These are phyloP conservation scores for Chaetomium sp. DNA, from an alignment of 2,329 filamentous ascomycete genomes.

Conservation along the genomic window DNA sequence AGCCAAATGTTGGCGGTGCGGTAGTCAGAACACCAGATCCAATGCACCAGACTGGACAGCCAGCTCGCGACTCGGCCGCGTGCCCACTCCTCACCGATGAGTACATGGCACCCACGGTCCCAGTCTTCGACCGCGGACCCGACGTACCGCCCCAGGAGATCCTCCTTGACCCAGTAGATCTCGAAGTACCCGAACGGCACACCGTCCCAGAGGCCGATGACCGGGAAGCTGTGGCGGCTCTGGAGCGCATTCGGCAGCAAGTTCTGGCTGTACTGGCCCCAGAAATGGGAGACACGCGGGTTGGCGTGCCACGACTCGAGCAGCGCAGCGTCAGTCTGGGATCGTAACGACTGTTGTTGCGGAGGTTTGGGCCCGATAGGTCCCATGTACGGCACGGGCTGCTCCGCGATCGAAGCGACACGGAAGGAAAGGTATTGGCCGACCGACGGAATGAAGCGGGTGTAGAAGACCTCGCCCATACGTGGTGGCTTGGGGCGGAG, in stretches of 20 bases:
- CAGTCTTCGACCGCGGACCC: constrained; percentile 60
- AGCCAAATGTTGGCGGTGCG: constrained; percentile 77
- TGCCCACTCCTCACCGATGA: constrained; percentile 90
- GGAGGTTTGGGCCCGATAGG: constrained; percentile 41
- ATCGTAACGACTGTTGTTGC: constrained; percentile 35
- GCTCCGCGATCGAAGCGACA: constrained; percentile 63
- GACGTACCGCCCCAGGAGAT: constrained; percentile 64
- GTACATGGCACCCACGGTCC: constrained; percentile 80
- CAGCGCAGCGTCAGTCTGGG: constrained; percentile 49
- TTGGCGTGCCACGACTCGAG: constrained; percentile 86
- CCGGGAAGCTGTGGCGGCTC: constrained; percentile 75
- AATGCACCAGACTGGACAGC: constrained; percentile 83
- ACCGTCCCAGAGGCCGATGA: constrained; percentile 88
- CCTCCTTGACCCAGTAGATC: constrained; percentile 97
- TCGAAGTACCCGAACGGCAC: constrained; percentile 97
- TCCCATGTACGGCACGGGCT: constrained; percentile 58
- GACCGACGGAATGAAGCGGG: constrained; percentile 74
- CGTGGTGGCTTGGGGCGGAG: constrained; percentile 80
- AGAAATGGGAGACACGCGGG: constrained; percentile 75
- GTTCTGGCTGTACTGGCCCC: constrained; percentile 60
- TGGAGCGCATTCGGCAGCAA: constrained; percentile 63
- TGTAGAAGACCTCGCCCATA: constrained; percentile 88
- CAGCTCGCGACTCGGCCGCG: constrained; percentile 75
- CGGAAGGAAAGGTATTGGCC: constrained; percentile 85
- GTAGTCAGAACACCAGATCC: constrained; percentile 68